Conservation (phyloP, 352 stramenopile species). For the Pythium volutum region DNA sequence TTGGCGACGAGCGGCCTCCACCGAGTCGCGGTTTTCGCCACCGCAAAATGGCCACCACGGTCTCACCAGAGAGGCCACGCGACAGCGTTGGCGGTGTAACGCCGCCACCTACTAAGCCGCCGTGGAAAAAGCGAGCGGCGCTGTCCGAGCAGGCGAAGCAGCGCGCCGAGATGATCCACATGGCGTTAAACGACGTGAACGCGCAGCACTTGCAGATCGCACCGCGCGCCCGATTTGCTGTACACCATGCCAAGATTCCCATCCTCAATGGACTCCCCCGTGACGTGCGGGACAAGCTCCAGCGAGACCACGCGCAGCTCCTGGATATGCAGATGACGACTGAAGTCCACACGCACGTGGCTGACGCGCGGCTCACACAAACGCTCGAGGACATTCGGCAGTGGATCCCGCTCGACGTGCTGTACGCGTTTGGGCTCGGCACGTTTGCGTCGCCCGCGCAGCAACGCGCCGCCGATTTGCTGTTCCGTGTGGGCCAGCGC, state of each 20-base stretch:
- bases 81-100: no score
- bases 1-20: not conserved
- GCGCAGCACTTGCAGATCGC: slow-evolving; percentile 8
- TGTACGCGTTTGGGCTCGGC: slow-evolving; percentile 56
- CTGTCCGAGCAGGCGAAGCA: not conserved
- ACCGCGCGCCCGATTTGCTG: not conserved
- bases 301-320: slow-evolving; percentile 19
- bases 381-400: slow-evolving; percentile 50
- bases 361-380: slow-evolving; percentile 38
- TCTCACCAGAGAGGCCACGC: slow-evolving; percentile 2
- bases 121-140: slow-evolving; percentile 19
- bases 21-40: slow-evolving; percentile 14
- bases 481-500: slow-evolving; percentile 41
- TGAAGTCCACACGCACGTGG: slow-evolving; percentile 19
- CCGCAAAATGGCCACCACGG: slow-evolving; percentile 16
- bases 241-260: not conserved
- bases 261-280: slow-evolving; percentile 1
- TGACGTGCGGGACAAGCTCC: slow-evolving; percentile 4
- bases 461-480: slow-evolving; percentile 44
- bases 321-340: slow-evolving; percentile 3
- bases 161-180: slow-evolving; percentile 31
- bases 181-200: slow-evolving; percentile 33
- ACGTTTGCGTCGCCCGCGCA: slow-evolving; percentile 64
- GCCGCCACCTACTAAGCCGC: slow-evolving; percentile 1
- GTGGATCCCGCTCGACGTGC: slow-evolving; percentile 59